phyloP scores from a whole-genome alignment of 2,329 filamentous ascomycete species.

The Sarocladium brachiariae region DNA sequence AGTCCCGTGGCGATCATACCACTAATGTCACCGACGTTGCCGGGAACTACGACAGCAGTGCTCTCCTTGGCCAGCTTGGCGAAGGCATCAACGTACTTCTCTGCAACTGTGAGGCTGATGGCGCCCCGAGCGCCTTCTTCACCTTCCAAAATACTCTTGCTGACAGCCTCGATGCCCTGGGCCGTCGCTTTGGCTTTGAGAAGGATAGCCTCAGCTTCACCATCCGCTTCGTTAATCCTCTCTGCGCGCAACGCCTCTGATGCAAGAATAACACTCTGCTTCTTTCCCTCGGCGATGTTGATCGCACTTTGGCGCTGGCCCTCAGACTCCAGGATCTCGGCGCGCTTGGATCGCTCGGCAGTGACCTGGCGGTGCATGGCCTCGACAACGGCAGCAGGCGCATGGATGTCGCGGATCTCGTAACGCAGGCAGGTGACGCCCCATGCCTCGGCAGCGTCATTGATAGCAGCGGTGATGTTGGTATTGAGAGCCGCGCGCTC shows the following conservation, averaged over 20 bases:
- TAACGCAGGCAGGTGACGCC: conserved; percentile 93
- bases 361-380: conserved; percentile 59
- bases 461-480: conserved; percentile 98
- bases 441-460: conserved; percentile 95
- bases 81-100: conserved; percentile 98
- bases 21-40: conserved; percentile 92
- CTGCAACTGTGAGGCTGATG: conserved; percentile 80
- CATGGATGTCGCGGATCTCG: conserved; percentile 97
- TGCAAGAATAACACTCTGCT: conserved; percentile 93
- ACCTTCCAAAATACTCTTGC: conserved; percentile 65
- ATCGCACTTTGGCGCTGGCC: conserved; percentile 96
- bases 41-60: conserved; percentile 90
- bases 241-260: conserved; percentile 87
- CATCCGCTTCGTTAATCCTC: conserved; percentile 85
- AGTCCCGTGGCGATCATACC: conserved; percentile 96
- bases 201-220: conserved; percentile 90
- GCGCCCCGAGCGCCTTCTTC: conserved; percentile 72
- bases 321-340: conserved; percentile 95
- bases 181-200: conserved; percentile 84
- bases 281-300: conserved; percentile 96
- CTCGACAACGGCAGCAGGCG: conserved; percentile 62
- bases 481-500: conserved; percentile 93
- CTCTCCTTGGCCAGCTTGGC: conserved; percentile 88
- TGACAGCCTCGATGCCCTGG: conserved; percentile 79
- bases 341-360: conserved; percentile 92